A percentile compares a stretch with the other conserved stretches of the same genome.
phyloP scores from a whole-genome alignment of 75 land plant species.

The Larix kaempferi region DNA sequence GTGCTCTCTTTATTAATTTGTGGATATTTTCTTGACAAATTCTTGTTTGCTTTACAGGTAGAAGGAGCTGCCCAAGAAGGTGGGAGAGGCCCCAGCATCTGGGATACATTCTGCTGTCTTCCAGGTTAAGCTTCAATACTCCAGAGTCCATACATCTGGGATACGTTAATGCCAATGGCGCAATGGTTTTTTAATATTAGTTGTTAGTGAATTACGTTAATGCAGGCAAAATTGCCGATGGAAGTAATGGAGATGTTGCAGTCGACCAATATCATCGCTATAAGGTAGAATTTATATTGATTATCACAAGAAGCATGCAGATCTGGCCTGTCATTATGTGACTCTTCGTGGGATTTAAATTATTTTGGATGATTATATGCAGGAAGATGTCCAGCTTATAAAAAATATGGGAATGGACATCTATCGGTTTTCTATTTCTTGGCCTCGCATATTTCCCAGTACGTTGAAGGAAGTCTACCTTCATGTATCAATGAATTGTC shows the following conservation, averaged over 20 bases:
- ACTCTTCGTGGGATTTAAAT: neutral
- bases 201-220: too few relatives aligned
- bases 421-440: conserved; percentile 32
- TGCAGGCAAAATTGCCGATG: conserved; percentile 18
- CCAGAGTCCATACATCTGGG: neutral
- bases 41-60: conserved; percentile 1
- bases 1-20: too few relatives aligned
- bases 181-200: neutral
- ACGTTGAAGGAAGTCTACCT: neutral
- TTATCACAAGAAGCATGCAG: too few relatives aligned
- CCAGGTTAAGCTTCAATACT: conserved; percentile 14
- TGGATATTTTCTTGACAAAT: too few relatives aligned
- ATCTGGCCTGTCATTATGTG: too few relatives aligned
- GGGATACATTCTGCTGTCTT: conserved; percentile 19
- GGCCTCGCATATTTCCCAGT: conserved; percentile 35
- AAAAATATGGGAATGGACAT: conserved; percentile 22
- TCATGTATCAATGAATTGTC: too few relatives aligned
- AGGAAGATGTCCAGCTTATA: conserved; percentile 30
- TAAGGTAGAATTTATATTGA: neutral
- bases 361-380: conserved; percentile 6
- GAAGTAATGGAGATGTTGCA: conserved; percentile 11
- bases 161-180: conserved; percentile 7
- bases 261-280: conserved; percentile 14
- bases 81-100: conserved; percentile 21
- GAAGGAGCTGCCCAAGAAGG: conserved; percentile 26